A percentile compares a stretch with the other conserved stretches of the same genome.
phyloP scores from a whole-genome alignment of 495 filamentous ascomycete genomes.

The Tuber brumale region DNA sequence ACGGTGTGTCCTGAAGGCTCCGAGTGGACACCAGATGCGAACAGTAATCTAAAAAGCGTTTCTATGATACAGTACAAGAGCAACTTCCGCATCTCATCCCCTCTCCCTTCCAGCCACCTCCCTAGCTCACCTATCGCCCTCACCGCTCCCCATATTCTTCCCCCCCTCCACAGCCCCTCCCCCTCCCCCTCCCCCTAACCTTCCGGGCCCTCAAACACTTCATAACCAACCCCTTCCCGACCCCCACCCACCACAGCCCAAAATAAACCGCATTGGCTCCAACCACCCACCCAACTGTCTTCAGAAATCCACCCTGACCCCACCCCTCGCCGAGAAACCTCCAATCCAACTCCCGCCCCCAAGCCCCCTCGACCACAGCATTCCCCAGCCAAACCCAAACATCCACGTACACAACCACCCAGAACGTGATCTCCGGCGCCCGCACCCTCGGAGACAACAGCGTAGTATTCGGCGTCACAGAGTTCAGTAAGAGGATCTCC shows the following conservation, averaged over 20 bases:
- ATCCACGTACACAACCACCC: conserved; percentile 9
- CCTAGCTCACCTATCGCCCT: not conserved
- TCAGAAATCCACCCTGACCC: not conserved
- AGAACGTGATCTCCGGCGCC: conserved; percentile 2
- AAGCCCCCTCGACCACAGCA: not conserved
- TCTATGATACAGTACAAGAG: conserved; percentile 1
- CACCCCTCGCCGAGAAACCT: conserved; percentile 21
- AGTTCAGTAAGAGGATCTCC: conserved; percentile 24
- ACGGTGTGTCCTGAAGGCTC: not conserved
- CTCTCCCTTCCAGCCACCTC: not conserved
- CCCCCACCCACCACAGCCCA: not conserved
- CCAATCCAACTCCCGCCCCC: conserved; percentile 18
- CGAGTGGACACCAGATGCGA: not conserved
- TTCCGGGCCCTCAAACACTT: not conserved
- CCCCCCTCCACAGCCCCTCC: not conserved
- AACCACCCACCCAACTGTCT: conserved; percentile 10
- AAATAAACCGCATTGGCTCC: conserved; percentile 17
- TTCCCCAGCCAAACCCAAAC: conserved; percentile 16
- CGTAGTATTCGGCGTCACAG: conserved; percentile 13
- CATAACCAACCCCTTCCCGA: not conserved
- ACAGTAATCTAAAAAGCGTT: not conserved
- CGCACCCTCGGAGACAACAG: conserved; percentile 10
- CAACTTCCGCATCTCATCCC: not conserved
- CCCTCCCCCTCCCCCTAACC: not conserved
- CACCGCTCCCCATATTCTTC: not conserved